Conservation (phyloP, 108 stramenopile species). For the Craspedostauros australis region DNA sequence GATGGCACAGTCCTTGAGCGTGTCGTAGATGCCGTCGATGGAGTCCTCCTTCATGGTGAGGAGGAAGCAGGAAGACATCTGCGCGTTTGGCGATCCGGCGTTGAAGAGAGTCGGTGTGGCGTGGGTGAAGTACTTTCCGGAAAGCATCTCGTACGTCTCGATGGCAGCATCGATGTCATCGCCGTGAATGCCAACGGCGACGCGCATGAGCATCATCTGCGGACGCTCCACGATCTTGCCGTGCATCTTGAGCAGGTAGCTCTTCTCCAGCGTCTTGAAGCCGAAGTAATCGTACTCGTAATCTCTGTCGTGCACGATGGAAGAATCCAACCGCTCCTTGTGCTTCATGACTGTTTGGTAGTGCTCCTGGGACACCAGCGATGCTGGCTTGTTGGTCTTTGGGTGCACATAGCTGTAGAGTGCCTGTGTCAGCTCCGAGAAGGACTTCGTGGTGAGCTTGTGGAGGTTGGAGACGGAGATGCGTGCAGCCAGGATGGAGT, state of each 20-base stretch:
- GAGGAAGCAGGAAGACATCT: constrained; percentile 98
- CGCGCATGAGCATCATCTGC: constrained; percentile 98
- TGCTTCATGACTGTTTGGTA: constrained; percentile 85
- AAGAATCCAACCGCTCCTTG: constrained; percentile 76
- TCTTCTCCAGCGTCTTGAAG: constrained; percentile 99
- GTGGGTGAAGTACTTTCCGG: constrained; percentile 95
- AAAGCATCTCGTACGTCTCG: constrained; percentile 96
- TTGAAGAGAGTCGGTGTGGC: constrained; percentile 99
- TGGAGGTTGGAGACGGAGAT: constrained; percentile 98
- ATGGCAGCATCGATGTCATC: constrained; percentile 84
- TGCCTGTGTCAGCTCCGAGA: constrained; percentile 79
- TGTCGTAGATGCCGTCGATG: constrained; percentile 99
- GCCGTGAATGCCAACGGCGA: constrained; percentile 96
- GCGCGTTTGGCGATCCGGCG: constrained; percentile 93
- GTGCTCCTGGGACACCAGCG: constrained; percentile 73
- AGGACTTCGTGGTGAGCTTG: constrained; percentile 89
- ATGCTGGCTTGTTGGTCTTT: constrained; percentile 85
- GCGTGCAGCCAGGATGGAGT: constrained; percentile 94
- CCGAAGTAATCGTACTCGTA: constrained; percentile 99
- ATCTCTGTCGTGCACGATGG: constrained; percentile 89
- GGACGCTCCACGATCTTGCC: constrained; percentile 95
- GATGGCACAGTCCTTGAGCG: constrained; percentile 96
- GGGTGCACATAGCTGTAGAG: constrained; percentile 88
- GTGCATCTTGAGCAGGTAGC: constrained; percentile 91
- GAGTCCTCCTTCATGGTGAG: constrained; percentile 94